Conservation (phyloP, 2,329 filamentous ascomycete species). For the Trichoderma sp. region DNA sequence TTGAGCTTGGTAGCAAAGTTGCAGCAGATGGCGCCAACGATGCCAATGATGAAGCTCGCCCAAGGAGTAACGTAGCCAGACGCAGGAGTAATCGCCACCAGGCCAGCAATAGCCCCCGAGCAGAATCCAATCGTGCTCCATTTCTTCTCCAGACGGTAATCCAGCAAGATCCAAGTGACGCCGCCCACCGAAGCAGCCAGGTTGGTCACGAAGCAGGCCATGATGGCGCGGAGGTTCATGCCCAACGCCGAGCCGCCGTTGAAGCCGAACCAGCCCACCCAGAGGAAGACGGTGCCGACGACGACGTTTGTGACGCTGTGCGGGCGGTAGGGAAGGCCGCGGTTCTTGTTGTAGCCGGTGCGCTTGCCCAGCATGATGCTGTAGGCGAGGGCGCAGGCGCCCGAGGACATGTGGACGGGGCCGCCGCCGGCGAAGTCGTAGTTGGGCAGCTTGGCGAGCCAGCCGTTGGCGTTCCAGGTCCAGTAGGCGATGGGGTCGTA, state of each 20-base stretch:
- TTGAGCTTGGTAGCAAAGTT: slow-evolving; percentile 88
- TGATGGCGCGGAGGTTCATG: slow-evolving; percentile 83
- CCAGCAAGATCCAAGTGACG: slow-evolving; percentile 81
- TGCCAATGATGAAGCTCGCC: slow-evolving; percentile 61
- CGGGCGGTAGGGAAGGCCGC: slow-evolving; percentile 67
- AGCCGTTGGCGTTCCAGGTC: slow-evolving; percentile 77
- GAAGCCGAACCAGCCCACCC: slow-evolving; percentile 97
- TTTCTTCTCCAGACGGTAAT: slow-evolving; percentile 89
- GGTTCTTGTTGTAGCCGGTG: slow-evolving; percentile 61
- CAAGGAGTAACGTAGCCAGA: slow-evolving; percentile 78
- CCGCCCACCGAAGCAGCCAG: slow-evolving; percentile 80
- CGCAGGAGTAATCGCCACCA: slow-evolving; percentile 85
- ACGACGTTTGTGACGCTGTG: slow-evolving; percentile 77
- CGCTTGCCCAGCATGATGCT: slow-evolving; percentile 74
- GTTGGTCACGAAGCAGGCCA: slow-evolving; percentile 89
- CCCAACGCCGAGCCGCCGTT: slow-evolving; percentile 83
- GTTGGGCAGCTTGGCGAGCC: slow-evolving; percentile 69
- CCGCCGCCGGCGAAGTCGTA: slow-evolving; percentile 77
- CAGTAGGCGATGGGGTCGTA: slow-evolving; percentile 77
- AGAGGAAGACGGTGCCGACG: slow-evolving; percentile 75
- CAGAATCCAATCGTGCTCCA: slow-evolving; percentile 95
- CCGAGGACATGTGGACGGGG: slow-evolving; percentile 75
- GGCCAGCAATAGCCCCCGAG: slow-evolving; percentile 82
- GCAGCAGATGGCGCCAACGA: slow-evolving; percentile 67
- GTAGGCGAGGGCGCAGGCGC: slow-evolving; percentile 73